Base-by-base conservation (phyloP, 1,284 basidiomycete genomes). In the Moesziomyces globuligerus region DNA sequence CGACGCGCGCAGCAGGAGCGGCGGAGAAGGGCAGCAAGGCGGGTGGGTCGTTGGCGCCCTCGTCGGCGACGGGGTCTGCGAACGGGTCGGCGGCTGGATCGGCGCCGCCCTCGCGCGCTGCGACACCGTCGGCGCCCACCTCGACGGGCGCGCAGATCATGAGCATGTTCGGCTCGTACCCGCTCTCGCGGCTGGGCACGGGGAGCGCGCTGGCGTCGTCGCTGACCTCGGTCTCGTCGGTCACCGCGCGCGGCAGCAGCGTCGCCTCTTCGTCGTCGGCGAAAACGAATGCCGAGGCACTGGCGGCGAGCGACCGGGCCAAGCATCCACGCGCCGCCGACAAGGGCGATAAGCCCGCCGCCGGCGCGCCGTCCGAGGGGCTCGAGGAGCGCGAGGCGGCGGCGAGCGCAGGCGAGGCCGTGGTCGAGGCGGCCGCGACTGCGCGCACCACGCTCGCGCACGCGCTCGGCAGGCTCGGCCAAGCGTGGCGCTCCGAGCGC, bases 161-260 rank as follows among this genome's bases (percentile, higher is more conserved):
- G 75, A 74, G 61, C 60, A 72, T 78, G 58, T 72, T 78, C 21
- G 67, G 67, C 23, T 53, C 62, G 18, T 76, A 78, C 26, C 76
- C 76, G 6, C 52, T 76, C 4, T 76, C 76, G 9, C 61, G 75
- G 4, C 59, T 78, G 9, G 73, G 73, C 1, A 71, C 74, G 15
- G 56, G 69, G 4, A 62, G 58, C 0, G 62, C 64, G 0, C 37
- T 67, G 4, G 62, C 68, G 4, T 57, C 65, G 1, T 68, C 65
- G 4, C 52, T 74, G 11, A 72, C 75, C 5, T 68, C 72, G 1
- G 72, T 78, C 4, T 64, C 72, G n/a, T 75, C 65, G 1, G 65
- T 73, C 13, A 72, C 70, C 1, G 75, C 75, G 6, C 62, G 60
- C 3, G 75, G 75, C 0, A 67, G 62, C 55, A 67, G 51, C 41